Conservation (phyloP, 768 basidiomycete genomes). For the Wakefieldia striispora region DNA sequence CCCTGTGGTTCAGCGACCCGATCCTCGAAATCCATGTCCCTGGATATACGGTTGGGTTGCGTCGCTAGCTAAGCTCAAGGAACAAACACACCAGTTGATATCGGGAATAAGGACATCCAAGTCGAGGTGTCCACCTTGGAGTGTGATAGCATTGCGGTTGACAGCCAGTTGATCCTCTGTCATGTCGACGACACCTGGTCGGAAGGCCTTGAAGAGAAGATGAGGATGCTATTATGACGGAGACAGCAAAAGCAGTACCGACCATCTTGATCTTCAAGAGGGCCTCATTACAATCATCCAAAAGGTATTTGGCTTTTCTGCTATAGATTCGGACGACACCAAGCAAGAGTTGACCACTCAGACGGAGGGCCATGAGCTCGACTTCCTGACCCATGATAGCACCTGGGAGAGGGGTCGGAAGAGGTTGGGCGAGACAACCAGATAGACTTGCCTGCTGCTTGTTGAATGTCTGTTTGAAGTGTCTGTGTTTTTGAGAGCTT, state of each 20-base stretch:
- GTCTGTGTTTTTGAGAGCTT: slow-evolving; percentile 97
- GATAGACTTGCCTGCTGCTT: slow-evolving; percentile 69
- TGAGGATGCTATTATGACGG: not conserved
- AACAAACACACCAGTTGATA: slow-evolving; percentile 62
- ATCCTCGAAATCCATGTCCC: slow-evolving; percentile 80
- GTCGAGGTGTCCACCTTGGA: slow-evolving; percentile 74
- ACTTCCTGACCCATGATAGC: slow-evolving; percentile 94
- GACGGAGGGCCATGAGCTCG: slow-evolving; percentile 88
- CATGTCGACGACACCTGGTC: slow-evolving; percentile 93
- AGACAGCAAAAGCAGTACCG: slow-evolving; percentile 1
- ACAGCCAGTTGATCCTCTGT: slow-evolving; percentile 91
- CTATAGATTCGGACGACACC: slow-evolving; percentile 98
- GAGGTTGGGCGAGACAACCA: not conserved
- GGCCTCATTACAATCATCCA: slow-evolving; percentile 98
- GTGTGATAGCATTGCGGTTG: slow-evolving; percentile 84
- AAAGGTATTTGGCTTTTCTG: slow-evolving; percentile 93
- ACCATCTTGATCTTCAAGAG: slow-evolving; percentile 95
- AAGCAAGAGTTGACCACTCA: slow-evolving; percentile 94
- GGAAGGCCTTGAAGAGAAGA: slow-evolving; percentile 75
- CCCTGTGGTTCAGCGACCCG: slow-evolving; percentile 59
- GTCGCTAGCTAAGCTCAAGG: not conserved
- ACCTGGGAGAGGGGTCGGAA: slow-evolving; percentile 39
- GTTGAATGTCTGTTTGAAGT: slow-evolving; percentile 90
- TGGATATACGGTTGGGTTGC: slow-evolving; percentile 29
- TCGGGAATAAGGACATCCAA: slow-evolving; percentile 79